Conservation (phyloP, 2,329 filamentous ascomycete species). For the Aureobasidium sp. region DNA sequence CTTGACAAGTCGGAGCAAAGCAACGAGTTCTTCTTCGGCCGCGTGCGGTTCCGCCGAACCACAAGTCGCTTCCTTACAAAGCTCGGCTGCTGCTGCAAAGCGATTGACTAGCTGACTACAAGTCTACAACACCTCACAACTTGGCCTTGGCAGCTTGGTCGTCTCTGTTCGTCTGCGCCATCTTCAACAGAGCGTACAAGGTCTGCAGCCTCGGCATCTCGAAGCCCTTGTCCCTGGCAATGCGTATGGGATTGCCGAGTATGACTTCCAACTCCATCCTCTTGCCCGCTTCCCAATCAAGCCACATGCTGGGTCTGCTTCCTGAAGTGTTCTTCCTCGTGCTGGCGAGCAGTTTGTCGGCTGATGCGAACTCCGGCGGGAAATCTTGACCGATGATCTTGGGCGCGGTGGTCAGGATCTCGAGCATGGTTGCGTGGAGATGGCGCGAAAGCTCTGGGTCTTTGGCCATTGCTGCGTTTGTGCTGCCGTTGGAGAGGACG, state of each 20-base stretch:
- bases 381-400: conserved; percentile 54
- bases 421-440: conserved; percentile 57
- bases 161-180: conserved; percentile 49
- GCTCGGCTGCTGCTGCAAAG: not conserved
- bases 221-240: conserved; percentile 53
- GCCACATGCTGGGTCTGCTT: conserved; percentile 54
- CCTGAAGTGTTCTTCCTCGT: conserved; percentile 54
- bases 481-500: conserved; percentile 54
- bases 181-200: conserved; percentile 56
- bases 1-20: not conserved
- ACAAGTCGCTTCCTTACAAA: not conserved
- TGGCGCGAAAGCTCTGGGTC: conserved; percentile 56
- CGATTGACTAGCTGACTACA: not conserved
- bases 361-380: conserved; percentile 50
- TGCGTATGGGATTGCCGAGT: conserved; percentile 59
- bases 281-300: conserved; percentile 43
- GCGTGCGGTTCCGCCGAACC: not conserved
- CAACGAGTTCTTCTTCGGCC: not conserved
- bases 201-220: conserved; percentile 59
- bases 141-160: conserved; percentile 2
- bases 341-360: conserved; percentile 54
- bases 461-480: conserved; percentile 57
- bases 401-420: conserved; percentile 57
- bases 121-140: not conserved
- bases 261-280: conserved; percentile 65